Conservation (phyloP, 768 basidiomycete species). For the Cystofilobasidium bisporidii region DNA sequence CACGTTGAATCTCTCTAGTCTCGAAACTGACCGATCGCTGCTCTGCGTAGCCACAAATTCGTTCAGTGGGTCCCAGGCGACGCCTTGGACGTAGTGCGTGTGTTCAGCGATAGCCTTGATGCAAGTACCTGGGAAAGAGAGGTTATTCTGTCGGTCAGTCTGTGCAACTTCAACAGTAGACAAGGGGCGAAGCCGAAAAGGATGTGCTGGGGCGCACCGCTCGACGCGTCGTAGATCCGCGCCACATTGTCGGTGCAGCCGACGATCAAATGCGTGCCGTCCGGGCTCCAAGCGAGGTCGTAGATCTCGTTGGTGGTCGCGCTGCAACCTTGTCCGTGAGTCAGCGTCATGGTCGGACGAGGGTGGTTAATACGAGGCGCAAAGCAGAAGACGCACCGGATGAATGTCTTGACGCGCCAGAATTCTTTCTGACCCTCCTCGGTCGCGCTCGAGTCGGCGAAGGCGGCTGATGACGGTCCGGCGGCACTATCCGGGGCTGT, state of each 20-base stretch:
- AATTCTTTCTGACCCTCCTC: conserved; percentile 87
- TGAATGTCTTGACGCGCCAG: conserved; percentile 76
- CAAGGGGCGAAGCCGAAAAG: too few species aligned
- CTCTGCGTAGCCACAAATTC: conserved; percentile 97
- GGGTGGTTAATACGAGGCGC: not conserved
- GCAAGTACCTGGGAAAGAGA: conserved; percentile 55
- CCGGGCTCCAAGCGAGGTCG: conserved; percentile 94
- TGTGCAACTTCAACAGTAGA: too few species aligned
- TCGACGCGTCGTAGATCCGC: conserved; percentile 62
- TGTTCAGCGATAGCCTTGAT: conserved; percentile 87
- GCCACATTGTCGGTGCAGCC: conserved; percentile 96
- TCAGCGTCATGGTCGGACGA: too few species aligned
- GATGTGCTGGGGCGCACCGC: too few species aligned
- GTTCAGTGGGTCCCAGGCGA: conserved; percentile 96
- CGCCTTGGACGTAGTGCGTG: conserved; percentile 93
- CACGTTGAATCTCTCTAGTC: too few species aligned
- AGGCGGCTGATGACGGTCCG: conserved; percentile 52
- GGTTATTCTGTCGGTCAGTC: too few species aligned
- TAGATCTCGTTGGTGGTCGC: conserved; percentile 94
- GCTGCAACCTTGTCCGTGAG: too few species aligned
- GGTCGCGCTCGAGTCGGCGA: conserved; percentile 73
- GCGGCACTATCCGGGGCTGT: conserved; percentile 30
- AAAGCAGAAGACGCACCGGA: conserved; percentile 49
- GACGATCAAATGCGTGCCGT: conserved; percentile 85
- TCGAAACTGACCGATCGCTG: conserved; percentile 61